phyloP scores from a whole-genome alignment of 2,329 filamentous ascomycete genomes.

The Harringtonia aguacate region DNA sequence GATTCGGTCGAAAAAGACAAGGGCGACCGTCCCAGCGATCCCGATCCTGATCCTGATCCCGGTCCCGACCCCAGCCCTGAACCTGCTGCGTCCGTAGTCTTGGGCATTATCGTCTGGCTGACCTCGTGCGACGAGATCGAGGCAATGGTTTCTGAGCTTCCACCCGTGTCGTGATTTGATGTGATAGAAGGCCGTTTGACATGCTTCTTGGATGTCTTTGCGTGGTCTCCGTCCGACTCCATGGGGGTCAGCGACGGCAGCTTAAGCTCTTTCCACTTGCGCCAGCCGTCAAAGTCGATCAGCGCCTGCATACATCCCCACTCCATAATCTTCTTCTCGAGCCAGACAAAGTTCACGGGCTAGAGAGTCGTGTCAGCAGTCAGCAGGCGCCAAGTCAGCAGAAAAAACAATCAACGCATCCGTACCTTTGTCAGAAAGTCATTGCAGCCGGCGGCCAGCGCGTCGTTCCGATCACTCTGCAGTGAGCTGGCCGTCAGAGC shows the following conservation, averaged over 20 bases:
- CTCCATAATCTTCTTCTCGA: slow-evolving; percentile 95
- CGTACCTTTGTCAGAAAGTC: slow-evolving; percentile 94
- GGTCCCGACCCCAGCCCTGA: background rate
- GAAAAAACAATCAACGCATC: background rate
- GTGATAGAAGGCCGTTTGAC: slow-evolving; percentile 2
- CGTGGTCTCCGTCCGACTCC: slow-evolving; percentile 14
- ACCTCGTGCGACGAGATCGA: slow-evolving; percentile 2
- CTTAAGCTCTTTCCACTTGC: slow-evolving; percentile 83
- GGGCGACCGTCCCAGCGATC: background rate
- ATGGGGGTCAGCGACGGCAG: background rate
- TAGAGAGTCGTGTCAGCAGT: slow-evolving; percentile 27
- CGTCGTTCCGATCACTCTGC: slow-evolving; percentile 91
- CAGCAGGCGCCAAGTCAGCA: background rate
- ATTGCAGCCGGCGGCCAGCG: slow-evolving; percentile 89
- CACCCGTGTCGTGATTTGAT: background rate
- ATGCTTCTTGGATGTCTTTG: slow-evolving; percentile 4
- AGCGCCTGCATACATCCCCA: slow-evolving; percentile 99
- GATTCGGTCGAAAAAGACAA: background rate
- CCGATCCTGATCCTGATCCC: background rate
- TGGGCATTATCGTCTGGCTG: background rate
- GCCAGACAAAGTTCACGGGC: slow-evolving; percentile 96
- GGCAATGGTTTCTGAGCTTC: slow-evolving; percentile 1
- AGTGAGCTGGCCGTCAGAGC: slow-evolving; percentile 89
- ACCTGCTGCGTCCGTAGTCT: too few species aligned
- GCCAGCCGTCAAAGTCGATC: slow-evolving; percentile 97